Percentiles rank a stretch among this genome's conserved stretches.
These are phyloP conservation scores for Hyphopichia homilentoma DNA, from an alignment of 805 yeast species.

Conservation along the genomic window DNA sequence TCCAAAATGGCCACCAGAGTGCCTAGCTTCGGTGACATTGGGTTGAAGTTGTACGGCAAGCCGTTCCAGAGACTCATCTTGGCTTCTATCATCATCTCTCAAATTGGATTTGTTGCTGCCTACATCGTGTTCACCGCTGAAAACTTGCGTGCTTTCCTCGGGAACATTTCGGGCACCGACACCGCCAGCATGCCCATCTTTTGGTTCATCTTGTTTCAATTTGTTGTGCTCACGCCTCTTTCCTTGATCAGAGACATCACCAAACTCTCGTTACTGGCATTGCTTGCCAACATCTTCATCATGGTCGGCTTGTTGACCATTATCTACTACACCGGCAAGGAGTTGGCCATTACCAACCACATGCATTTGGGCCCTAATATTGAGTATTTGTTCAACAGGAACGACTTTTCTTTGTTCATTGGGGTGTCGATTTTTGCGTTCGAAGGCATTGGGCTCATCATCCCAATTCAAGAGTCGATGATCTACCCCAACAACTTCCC, in stretches of 20 bases:
- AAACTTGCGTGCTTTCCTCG: slow-evolving; percentile 60
- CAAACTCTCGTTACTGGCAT: slow-evolving; percentile 65
- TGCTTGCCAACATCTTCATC: slow-evolving; percentile 68
- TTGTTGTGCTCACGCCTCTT: slow-evolving; percentile 60
- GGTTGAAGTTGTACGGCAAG: slow-evolving; percentile 56
- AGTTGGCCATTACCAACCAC: slow-evolving; percentile 40
- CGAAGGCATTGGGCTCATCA: slow-evolving; percentile 79
- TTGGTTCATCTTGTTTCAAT: slow-evolving; percentile 52
- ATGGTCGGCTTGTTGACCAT: slow-evolving; percentile 64
- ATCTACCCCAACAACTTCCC: slow-evolving; percentile 71
- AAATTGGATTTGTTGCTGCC: slow-evolving; percentile 77
- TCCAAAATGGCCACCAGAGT: slow-evolving; percentile 60
- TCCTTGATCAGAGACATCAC: slow-evolving; percentile 75
- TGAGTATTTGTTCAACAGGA: slow-evolving; percentile 46
- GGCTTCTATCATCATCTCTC: slow-evolving; percentile 63
- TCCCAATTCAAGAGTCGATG: slow-evolving; percentile 84
- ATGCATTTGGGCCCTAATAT: slow-evolving; percentile 44
- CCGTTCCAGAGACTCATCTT: slow-evolving; percentile 64
- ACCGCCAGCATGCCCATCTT: slow-evolving; percentile 33
- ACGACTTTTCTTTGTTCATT: slow-evolving; percentile 65
- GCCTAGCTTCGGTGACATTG: slow-evolving; percentile 78
- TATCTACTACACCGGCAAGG: slow-evolving; percentile 48
- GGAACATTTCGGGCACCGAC: slow-evolving; percentile 43
- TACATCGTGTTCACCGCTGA: slow-evolving; percentile 77
- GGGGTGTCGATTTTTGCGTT: slow-evolving; percentile 88